Evolutionary conservation across 2,329 filamentous ascomycete species (phyloP).

Genomic region (Microdochium paspali): DNA sequence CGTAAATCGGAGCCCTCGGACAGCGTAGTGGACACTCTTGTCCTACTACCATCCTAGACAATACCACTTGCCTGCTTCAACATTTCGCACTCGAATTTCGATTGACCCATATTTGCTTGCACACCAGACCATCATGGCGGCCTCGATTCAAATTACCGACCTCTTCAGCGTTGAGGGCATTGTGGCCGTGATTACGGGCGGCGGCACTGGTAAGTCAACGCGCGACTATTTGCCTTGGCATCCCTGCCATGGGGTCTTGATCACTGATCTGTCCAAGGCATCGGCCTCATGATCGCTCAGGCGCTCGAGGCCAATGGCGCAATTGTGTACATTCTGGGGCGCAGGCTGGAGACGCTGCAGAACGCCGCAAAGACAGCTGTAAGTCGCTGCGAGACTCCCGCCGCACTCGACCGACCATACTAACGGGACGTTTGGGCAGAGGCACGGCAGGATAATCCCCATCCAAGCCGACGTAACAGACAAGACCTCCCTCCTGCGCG

Average conservation of each 20-base stretch:
- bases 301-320: constrained; percentile 41
- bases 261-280: constrained; percentile 22
- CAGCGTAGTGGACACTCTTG: too few species aligned
- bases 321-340: constrained; percentile 40
- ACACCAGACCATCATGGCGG: neutral
- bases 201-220: constrained; percentile 34
- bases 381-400: constrained; percentile 8
- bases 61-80: too few species aligned
- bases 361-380: constrained; percentile 24
- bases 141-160: constrained; percentile 13
- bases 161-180: constrained; percentile 40
- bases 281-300: constrained; percentile 39
- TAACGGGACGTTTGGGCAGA: constrained; percentile 6
- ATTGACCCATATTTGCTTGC: too few species aligned
- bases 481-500: constrained; percentile 39
- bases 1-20: too few species aligned
- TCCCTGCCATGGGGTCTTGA: constrained; percentile 1
- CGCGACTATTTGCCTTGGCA: too few species aligned
- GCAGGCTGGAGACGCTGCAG: constrained; percentile 32
- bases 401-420: neutral
- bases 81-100: too few species aligned
- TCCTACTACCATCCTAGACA: too few species aligned
- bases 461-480: constrained; percentile 21
- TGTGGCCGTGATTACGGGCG: constrained; percentile 46
- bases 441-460: constrained; percentile 15